These are phyloP conservation scores for Pseudomicrostroma phylloplanum DNA, from an alignment of 1,284 basidiomycete genomes.

Conservation along the genomic window DNA sequence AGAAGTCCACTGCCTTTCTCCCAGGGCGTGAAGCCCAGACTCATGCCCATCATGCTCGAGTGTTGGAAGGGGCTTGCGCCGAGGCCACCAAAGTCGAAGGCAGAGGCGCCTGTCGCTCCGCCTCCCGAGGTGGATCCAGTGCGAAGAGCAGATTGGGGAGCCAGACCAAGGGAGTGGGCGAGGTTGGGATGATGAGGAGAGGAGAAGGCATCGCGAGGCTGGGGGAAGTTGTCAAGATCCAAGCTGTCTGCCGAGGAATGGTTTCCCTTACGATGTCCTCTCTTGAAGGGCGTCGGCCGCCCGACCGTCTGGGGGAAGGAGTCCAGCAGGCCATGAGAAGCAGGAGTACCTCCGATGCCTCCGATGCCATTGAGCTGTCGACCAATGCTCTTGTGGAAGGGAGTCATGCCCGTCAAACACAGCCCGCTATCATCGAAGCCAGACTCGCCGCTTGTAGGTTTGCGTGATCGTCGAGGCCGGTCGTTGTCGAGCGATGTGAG, in stretches of 20 bases:
- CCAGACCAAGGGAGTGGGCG: slow-evolving; percentile 39
- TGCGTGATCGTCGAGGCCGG: too few species aligned
- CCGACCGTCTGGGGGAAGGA: slow-evolving; percentile 1
- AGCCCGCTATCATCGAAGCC: slow-evolving; percentile 2
- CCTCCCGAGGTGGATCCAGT: neutral
- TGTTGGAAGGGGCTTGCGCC: slow-evolving; percentile 12
- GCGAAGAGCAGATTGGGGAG: slow-evolving; percentile 34
- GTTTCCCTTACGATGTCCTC: neutral
- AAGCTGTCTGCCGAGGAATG: neutral
- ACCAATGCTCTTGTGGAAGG: slow-evolving; percentile 4
- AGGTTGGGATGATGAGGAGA: slow-evolving; percentile 44
- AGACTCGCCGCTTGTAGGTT: neutral
- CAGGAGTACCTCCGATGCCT: neutral
- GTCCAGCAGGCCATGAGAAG: neutral
- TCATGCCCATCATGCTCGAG: slow-evolving; percentile 2
- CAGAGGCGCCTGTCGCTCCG: neutral
- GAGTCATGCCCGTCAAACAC: slow-evolving; percentile 1
- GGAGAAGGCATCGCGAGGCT: slow-evolving; percentile 32
- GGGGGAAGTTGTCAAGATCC: neutral
- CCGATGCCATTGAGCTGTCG: neutral
- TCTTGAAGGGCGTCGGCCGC: slow-evolving; percentile 5
- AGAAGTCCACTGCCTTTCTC: neutral
- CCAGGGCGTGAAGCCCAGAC: slow-evolving; percentile 5
- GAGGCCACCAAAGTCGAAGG: neutral
- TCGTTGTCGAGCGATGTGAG: neutral